A percentile compares a stretch with the other conserved stretches of the same genome.
Conservation (phyloP, 345 rosid genomes). For the Lepidium didymum region DNA sequence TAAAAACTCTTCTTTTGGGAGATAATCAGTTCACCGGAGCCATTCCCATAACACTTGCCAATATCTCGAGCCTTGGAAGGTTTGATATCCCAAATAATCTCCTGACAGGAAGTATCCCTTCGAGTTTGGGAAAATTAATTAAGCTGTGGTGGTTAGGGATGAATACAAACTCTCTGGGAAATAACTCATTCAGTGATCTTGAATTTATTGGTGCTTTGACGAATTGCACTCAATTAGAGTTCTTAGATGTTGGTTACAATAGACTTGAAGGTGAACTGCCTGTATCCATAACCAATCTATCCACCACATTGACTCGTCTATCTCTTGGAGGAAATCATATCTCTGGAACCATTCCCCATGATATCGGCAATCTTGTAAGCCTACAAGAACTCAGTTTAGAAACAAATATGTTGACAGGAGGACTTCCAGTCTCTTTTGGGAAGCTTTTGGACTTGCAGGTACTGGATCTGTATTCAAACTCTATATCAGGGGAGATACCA, state of each 20-base stretch:
- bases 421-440: constrained; percentile 16
- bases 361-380: constrained; percentile 12
- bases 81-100: constrained; percentile 8
- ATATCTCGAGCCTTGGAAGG: constrained; percentile 20
- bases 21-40: constrained; percentile 4
- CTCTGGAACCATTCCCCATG: constrained; percentile 17
- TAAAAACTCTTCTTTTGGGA: not conserved
- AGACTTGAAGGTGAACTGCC: constrained; percentile 22
- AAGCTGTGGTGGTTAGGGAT: constrained; percentile 12
- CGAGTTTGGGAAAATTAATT: constrained; percentile 7
- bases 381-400: constrained; percentile 20
- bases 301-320: constrained; percentile 12
- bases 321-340: constrained; percentile 12
- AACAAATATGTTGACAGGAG: constrained; percentile 10
- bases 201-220: constrained; percentile 10
- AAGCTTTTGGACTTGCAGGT: constrained; percentile 8
- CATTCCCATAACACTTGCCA: constrained; percentile 14
- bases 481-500: constrained; percentile 34
- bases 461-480: constrained; percentile 16
- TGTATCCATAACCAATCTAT: constrained; percentile 21
- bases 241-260: constrained; percentile 14
- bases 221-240: constrained; percentile 18
- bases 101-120: constrained; percentile 18
- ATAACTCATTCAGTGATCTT: not conserved
- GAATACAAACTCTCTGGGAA: not conserved